Evolutionary conservation across 345 rosid species (phyloP), one percentile per base, ranked within the genome.

Genomic region (Salix brachista): DNA sequence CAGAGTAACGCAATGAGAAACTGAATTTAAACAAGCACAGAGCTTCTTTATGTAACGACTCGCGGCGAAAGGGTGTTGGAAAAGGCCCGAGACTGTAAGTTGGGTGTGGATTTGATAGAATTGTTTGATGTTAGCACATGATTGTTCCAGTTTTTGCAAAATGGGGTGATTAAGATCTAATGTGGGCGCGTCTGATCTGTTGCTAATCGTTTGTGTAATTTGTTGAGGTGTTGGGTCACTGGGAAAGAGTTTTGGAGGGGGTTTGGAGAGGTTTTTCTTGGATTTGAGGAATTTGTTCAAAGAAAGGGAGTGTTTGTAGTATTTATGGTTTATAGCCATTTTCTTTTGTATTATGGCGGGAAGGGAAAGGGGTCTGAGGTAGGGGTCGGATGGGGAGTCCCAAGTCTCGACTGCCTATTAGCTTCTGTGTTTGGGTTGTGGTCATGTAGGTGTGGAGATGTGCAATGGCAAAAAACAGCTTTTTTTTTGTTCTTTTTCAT

Each of bases 21-120:
- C 79, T 17, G 83, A 84, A 9, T 70, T 46, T 41, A 85, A 80
- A 78, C 76, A 65, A 42, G 82, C 56, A 69, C 91, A 90, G 61
- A 90, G 90, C 91, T 84, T 87, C 79, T 90, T 89, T 34, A 90
- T 70, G 73, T 75, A 85, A 34, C 85, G 82, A 56, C 91, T 82
- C 1, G 85, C 87, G 19, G 83, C 89, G 2, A 87, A 88, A 62
- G 94, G 77, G 80, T 86, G 73, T 26, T 88, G 89, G 39, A 85
- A 79, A 71, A 88, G 86, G 42, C 85, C 83, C 2, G 83, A 71
- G 76, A 87, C 75, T 8, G 83, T 18, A 41, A 86, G 82, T 70
- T 88, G 90, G 19, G 87, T 2, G 74, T 84, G 88, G 52, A 87
- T 80, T 79, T 86, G 89, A 50, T 86, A 72, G 75, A 90, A 88